These are phyloP conservation scores for Phytophthora agathidicida DNA, from an alignment of 352 stramenopile genomes.

Conservation along the genomic window DNA sequence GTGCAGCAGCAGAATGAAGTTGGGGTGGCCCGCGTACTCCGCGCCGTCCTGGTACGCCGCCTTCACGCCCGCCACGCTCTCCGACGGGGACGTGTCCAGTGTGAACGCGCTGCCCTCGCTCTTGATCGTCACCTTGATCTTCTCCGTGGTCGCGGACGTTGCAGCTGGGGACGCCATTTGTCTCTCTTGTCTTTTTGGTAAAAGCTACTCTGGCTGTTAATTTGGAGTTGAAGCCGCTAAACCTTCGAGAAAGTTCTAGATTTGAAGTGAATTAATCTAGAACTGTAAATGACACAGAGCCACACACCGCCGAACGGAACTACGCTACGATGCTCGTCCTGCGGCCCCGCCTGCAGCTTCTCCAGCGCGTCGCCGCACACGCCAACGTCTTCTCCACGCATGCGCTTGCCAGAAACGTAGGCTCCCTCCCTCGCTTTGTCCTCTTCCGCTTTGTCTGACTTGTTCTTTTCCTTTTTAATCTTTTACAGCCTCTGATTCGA, in stretches of 20 bases:
- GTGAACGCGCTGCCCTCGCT: conserved; percentile 72
- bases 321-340: conserved; percentile 48
- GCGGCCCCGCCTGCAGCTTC: conserved; percentile 41
- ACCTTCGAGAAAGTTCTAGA: conserved; percentile 15
- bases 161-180: conserved; percentile 25
- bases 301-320: not conserved
- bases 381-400: not conserved
- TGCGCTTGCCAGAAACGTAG: conserved; percentile 13
- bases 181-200: conserved; percentile 1
- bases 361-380: conserved; percentile 34
- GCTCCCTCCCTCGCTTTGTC: not conserved
- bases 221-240: conserved; percentile 4
- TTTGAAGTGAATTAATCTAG: too few species aligned
- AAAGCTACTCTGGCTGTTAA: conserved; percentile 11
- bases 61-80: conserved; percentile 86
- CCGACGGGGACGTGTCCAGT: conserved; percentile 69
- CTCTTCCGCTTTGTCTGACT: too few species aligned
- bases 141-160: conserved; percentile 19
- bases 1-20: conserved; percentile 86
- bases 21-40: conserved; percentile 66
- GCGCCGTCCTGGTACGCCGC: conserved; percentile 80
- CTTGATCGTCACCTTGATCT: conserved; percentile 85
- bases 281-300: too few species aligned
- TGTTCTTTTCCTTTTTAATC: too few species aligned
- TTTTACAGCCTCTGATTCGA: conserved; percentile 4